Base-by-base conservation (phyloP, 768 basidiomycete species). In the Amanita exitialis region DNA sequence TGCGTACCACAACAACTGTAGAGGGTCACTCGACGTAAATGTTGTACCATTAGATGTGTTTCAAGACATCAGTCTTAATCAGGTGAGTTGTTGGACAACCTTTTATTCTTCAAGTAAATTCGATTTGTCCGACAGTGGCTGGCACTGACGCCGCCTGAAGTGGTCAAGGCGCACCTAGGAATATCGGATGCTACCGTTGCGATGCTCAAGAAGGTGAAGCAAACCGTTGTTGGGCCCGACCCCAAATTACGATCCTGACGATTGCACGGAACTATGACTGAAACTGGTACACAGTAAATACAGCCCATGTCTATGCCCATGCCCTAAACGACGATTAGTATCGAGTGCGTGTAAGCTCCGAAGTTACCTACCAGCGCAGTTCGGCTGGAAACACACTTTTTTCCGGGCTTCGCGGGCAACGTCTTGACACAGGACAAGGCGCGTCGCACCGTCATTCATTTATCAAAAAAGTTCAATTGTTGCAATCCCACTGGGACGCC, bases 111-210 rank as follows among this genome's bases (percentile, higher is more conserved):
- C 42, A 27, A 3, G 27, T 27, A 13, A 25, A 9, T 42, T 8
- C 18, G 30, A 37, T 53, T 30, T 9, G 35, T 54, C n/a, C 34
- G 42, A 12, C 47, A 64, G 57, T 64, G 63, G 63, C 58, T 77
- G 3, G 74, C 74, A 1, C 54, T 77, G 54, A 75, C 67, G 1
- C 74, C 75, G 3, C 71, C 73, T 2, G 68, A 62, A 8, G 49
- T 77, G 30, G 76, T 77, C 34, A 64, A 75, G 53, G 71, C 69
- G 1, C 71, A 75, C 45, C 64, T 76, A 20, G 67, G 67, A 21
- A 48, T 76, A 3, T 64, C 66, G 7, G 69, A 69, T 36, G 68
- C 62, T 35, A 68, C 62, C 1, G 60, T 72, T 16, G 57, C 63
- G 4, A 52, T 57, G 18, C 57, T 76, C 49, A 69, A 63, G 52